phyloP scores from a whole-genome alignment of 495 filamentous ascomycete species.

The Penicillium antarcticum region DNA sequence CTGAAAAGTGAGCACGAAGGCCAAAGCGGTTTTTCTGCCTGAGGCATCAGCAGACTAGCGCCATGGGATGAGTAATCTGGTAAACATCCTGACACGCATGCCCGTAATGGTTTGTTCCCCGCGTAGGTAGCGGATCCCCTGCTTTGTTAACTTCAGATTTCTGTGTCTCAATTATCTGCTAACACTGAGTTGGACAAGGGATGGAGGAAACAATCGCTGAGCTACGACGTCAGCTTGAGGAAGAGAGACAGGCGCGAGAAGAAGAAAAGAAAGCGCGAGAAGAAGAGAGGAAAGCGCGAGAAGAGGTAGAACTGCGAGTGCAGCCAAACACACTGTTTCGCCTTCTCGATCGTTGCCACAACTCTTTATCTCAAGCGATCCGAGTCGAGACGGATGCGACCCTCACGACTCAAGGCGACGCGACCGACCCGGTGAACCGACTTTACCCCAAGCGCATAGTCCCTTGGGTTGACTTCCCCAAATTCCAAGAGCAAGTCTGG shows the following conservation, averaged over 20 bases:
- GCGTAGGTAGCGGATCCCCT: too few species aligned
- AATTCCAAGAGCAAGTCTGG: constrained; percentile 20
- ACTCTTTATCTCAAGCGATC: constrained; percentile 24
- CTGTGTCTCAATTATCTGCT: too few species aligned
- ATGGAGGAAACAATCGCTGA: constrained; percentile 25
- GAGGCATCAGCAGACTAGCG: too few species aligned
- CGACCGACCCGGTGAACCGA: constrained; percentile 20
- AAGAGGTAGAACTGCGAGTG: constrained; percentile 16
- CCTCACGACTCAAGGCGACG: constrained; percentile 23
- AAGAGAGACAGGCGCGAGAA: constrained; percentile 14
- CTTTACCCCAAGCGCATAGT: constrained; percentile 19
- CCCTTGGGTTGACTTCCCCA: constrained; percentile 23
- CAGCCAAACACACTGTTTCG: constrained; percentile 17
- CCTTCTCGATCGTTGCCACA: constrained; percentile 23
- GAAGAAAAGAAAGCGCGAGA: constrained; percentile 8
- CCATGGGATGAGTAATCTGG: too few species aligned
- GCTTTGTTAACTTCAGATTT: too few species aligned
- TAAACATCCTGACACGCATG: too few species aligned
- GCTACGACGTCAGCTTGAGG: constrained; percentile 21
- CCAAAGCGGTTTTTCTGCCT: too few species aligned
- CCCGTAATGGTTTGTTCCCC: too few species aligned
- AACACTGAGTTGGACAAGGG: not conserved
- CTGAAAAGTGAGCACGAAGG: too few species aligned
- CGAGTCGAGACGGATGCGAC: constrained; percentile 24
- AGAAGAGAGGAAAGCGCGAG: constrained; percentile 5